Evolutionary conservation across 192 early-diverging fungal species (phyloP).

Genomic region (Backusella liffmaniae): DNA sequence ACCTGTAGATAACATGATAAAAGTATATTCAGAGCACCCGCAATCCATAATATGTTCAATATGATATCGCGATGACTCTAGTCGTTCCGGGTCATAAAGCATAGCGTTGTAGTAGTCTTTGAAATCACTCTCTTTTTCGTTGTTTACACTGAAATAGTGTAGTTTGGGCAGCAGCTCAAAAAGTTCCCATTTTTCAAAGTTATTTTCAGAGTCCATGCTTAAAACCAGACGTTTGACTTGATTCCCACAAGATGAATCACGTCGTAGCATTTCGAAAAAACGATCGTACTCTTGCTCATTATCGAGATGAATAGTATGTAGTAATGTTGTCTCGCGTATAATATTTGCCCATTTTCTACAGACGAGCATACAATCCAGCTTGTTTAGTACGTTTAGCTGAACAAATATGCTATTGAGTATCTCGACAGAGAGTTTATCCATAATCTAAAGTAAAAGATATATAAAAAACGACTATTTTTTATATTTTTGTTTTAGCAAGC

Average conservation of each 20-base stretch:
- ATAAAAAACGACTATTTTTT: neutral
- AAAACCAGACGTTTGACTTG: neutral
- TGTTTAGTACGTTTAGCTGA: neutral
- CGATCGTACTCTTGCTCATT: neutral
- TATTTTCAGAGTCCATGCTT: neutral
- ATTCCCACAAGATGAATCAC: neutral
- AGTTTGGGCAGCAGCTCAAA: neutral
- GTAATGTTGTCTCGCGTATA: neutral
- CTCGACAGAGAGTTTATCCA: conserved; percentile 2
- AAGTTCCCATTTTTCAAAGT: neutral
- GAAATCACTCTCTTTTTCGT: neutral
- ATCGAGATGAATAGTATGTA: neutral
- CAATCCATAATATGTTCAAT: neutral
- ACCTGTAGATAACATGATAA: neutral
- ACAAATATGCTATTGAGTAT: neutral
- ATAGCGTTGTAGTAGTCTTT: neutral
- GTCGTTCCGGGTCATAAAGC: neutral
- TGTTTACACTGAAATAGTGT: neutral
- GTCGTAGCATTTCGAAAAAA: neutral
- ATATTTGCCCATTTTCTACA: neutral
- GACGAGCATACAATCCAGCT: neutral
- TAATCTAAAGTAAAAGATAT: neutral
- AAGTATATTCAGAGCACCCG: neutral
- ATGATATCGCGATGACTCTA: neutral
- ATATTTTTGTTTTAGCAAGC: neutral